Evolutionary conservation across 2,329 filamentous ascomycete genomes (phyloP).

Genomic region (Cordyceps javanica): DNA sequence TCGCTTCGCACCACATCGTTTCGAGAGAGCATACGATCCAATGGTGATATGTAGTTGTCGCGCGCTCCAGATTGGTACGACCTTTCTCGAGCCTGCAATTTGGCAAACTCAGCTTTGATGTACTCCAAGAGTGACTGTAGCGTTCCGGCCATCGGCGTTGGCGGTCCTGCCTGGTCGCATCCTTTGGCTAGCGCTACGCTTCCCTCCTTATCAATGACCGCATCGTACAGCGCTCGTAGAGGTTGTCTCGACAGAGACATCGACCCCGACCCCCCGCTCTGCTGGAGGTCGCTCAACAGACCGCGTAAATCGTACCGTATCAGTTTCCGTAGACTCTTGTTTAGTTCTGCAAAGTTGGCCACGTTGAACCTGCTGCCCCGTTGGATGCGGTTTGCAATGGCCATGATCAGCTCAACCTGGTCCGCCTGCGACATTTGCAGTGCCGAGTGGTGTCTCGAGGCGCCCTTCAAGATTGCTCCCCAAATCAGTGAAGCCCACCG

Average conservation of each 20-base stretch:
- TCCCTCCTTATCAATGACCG: neutral
- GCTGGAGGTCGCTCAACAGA: neutral
- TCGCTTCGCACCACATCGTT: constrained; percentile 27
- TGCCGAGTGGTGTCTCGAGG: constrained; percentile 24
- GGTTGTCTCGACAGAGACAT: neutral
- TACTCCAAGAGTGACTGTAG: neutral
- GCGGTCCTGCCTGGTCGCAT: neutral
- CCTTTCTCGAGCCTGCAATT: neutral
- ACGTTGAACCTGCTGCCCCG: constrained; percentile 19
- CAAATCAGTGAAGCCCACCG: constrained; percentile 27
- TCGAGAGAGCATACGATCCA: constrained; percentile 29
- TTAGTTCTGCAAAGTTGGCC: constrained; percentile 20
- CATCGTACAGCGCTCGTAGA: neutral
- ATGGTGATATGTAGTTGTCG: constrained; percentile 19
- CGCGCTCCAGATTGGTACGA: constrained; percentile 16
- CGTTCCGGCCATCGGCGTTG: neutral
- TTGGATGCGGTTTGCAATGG: constrained; percentile 25
- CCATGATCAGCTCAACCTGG: constrained; percentile 25
- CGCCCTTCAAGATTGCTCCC: constrained; percentile 28
- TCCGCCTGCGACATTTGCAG: constrained; percentile 23
- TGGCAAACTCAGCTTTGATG: constrained; percentile 5
- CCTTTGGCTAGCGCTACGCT: neutral
- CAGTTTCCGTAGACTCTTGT: constrained; percentile 22
- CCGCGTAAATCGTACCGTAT: constrained; percentile 14
- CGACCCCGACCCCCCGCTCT: neutral